Percentiles rank a stretch among this genome's conserved stretches.
Evolutionary conservation across 495 filamentous ascomycete species (phyloP).

Genomic region (Margaritispora aquatica): DNA sequence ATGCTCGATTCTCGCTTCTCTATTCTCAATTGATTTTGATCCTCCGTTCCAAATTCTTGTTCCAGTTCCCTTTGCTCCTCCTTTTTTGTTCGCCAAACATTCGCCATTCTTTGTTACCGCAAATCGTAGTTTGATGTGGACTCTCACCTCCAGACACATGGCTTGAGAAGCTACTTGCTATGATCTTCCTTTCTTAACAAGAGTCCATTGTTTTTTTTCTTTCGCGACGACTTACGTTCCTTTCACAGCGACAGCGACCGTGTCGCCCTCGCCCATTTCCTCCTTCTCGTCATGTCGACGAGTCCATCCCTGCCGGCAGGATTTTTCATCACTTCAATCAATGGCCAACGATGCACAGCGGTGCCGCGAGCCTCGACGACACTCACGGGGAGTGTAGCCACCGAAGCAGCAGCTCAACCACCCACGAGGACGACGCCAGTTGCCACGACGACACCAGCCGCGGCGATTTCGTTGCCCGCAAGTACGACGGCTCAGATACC

Average conservation of each 20-base stretch:
- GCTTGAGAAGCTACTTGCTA: slow-evolving; percentile 17
- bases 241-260: too few species aligned
- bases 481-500: slow-evolving; percentile 16
- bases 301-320: slow-evolving; percentile 28
- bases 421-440: slow-evolving; percentile 16
- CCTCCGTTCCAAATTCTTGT: slow-evolving; percentile 12
- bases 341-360: slow-evolving; percentile 41
- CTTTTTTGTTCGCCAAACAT: slow-evolving; percentile 19
- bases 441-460: neutral
- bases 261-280: slow-evolving; percentile 20
- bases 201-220: neutral
- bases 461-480: neutral
- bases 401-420: slow-evolving; percentile 12
- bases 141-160: slow-evolving; percentile 10
- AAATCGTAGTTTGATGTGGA: neutral
- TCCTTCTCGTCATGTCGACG: slow-evolving; percentile 23
- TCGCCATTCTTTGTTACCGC: slow-evolving; percentile 6
- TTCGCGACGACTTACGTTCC: too few species aligned
- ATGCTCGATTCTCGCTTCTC: too few species aligned
- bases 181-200: slow-evolving; percentile 12
- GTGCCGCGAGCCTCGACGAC: slow-evolving; percentile 31
- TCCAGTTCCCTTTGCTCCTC: slow-evolving; percentile 20
- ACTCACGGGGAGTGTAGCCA: slow-evolving; percentile 7
- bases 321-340: slow-evolving; percentile 37
- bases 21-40: slow-evolving; percentile 17